Base-by-base conservation (phyloP, 805 yeast species). In the Sungouiella blattae region DNA sequence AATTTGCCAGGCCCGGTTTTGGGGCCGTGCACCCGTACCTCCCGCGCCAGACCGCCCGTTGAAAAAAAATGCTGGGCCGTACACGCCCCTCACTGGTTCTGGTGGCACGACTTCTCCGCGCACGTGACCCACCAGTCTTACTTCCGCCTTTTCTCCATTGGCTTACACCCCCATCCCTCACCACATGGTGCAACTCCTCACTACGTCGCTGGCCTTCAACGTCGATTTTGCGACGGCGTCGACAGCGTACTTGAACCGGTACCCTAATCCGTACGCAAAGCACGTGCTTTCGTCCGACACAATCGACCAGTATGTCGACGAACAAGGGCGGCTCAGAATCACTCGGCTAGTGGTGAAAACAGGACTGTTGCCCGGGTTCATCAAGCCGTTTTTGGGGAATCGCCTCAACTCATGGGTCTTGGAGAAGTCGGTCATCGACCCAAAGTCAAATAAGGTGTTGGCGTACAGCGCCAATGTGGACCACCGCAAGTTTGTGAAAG, bases 201-300 rank as follows among this genome's bases (percentile, higher is more conserved):
- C 71, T 42, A 71, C 71, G 42, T 49, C 62, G n/a, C 83, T 78
- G 53, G 55, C 65, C n/a, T 84, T 71, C 54, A 62, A 71, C 34
- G 75, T 76, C 55, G 80, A 80, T 47, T 88, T 88, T 50, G 69
- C 71, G 32, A 82, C 91, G 0, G 87, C 85, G 3, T 71, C 87
- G 1, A 64, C 80, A 31, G 95, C 95, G 1, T 81, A 83, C 55
- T 80, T 86, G 61, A 67, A 66, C 46, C 41, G 70, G 39, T 67
- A 65, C 43, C 82, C 82, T 11, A 80, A 81, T 56, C 98, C 98
- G 2, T 88, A 72, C 55, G 81, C 96, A 12, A 66, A 77, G 7
- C 96, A 91, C 62, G 96, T 91, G 9, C 65, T 81, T 23, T 83
- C 95, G 6, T 79, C 78, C 18, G 98, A 89, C 56, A 84, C 95